Evolutionary conservation across 257 asterid genomes (phyloP).

Genomic region (Solanum infundibuliforme): DNA sequence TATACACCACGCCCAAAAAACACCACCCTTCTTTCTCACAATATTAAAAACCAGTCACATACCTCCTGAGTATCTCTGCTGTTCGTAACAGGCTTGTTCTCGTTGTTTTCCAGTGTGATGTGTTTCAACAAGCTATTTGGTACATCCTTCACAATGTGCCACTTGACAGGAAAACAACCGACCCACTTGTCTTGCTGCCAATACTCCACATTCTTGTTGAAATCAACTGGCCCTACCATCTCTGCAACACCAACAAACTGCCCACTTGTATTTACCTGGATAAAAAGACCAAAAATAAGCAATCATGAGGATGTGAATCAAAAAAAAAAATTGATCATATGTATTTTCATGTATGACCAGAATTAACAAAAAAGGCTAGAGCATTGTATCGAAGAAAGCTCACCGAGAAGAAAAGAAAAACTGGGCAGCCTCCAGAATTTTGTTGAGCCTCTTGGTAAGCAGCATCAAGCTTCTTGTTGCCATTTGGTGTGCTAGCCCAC

Average conservation of each 20-base stretch:
- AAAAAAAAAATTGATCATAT: neutral
- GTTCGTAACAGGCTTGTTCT: conserved; percentile 66
- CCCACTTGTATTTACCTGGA: conserved; percentile 68
- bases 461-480: conserved; percentile 62
- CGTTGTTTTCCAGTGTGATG: conserved; percentile 62
- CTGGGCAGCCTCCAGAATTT: conserved; percentile 42
- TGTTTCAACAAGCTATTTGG: conserved; percentile 69
- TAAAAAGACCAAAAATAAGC: neutral
- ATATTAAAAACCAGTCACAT: neutral
- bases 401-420: conserved; percentile 67
- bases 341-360: neutral
- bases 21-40: neutral
- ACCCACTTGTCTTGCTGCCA: conserved; percentile 93
- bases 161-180: conserved; percentile 77
- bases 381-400: conserved; percentile 2
- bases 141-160: conserved; percentile 80
- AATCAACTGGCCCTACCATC: conserved; percentile 71
- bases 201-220: conserved; percentile 57
- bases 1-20: neutral
- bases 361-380: neutral
- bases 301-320: neutral
- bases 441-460: conserved; percentile 49
- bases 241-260: conserved; percentile 80
- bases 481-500: conserved; percentile 79
- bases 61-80: conserved; percentile 91